A percentile compares a stretch with the other conserved stretches of the same genome.
These are phyloP conservation scores for Przewalskia tangutica DNA, from an alignment of 257 asterid species.

Conservation along the genomic window DNA sequence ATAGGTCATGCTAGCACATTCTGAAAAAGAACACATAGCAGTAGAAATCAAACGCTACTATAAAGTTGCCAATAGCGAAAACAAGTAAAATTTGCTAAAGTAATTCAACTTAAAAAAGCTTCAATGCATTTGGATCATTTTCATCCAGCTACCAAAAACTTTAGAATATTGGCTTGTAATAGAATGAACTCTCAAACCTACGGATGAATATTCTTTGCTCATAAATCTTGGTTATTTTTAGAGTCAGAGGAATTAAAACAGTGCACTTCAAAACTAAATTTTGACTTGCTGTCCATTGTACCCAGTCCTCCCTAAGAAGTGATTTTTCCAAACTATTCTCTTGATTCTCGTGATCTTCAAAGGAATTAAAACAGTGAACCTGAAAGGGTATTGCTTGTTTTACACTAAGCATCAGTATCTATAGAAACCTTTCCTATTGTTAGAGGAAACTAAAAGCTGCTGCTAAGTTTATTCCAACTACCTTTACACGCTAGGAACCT, in stretches of 20 bases:
- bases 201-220: not conserved
- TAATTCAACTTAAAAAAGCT: not conserved
- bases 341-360: not conserved
- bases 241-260: not conserved
- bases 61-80: not conserved
- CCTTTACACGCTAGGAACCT: not conserved
- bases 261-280: not conserved
- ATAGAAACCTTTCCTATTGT: not conserved
- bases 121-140: not conserved
- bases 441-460: slow-evolving; percentile 1
- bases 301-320: not conserved
- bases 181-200: not conserved
- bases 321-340: not conserved
- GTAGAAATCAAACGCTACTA: too few species aligned
- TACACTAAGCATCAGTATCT: not conserved
- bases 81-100: not conserved
- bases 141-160: not conserved
- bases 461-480: not conserved
- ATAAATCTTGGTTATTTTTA: not conserved
- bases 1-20: too few species aligned
- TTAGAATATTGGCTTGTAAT: not conserved
- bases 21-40: too few species aligned
- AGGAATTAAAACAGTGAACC: not conserved
- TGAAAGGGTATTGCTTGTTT: not conserved
- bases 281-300: not conserved